A percentile compares a stretch with the other conserved stretches of the same genome.
Conservation (phyloP, 2,329 filamentous ascomycete species). For the Tolypocladium sp. region DNA sequence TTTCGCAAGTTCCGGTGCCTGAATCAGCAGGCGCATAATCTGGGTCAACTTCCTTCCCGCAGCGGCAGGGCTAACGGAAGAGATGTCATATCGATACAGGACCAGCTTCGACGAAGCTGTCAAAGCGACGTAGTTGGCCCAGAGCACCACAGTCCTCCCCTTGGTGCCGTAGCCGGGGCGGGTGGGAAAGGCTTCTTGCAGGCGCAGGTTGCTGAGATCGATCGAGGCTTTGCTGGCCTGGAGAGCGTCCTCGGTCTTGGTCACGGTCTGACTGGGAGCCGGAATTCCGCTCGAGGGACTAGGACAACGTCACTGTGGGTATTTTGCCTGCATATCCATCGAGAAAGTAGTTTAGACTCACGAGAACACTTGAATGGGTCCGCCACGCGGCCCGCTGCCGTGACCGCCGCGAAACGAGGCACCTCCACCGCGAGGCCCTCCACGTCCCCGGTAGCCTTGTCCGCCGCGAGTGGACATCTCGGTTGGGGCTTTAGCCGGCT, state of each 20-base stretch:
- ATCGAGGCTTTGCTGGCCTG: not conserved
- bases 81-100: conserved; percentile 7
- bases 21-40: conserved; percentile 12
- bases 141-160: conserved; percentile 4
- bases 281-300: conserved; percentile 3
- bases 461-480: not conserved
- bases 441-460: not conserved
- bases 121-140: conserved; percentile 9
- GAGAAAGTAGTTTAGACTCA: not conserved
- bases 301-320: not conserved
- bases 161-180: conserved; percentile 8
- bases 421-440: not conserved
- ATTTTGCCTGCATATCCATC: too few relatives aligned
- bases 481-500: too few relatives aligned
- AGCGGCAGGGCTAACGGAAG: not conserved
- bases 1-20: conserved; percentile 7
- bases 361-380: conserved; percentile 1
- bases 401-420: conserved; percentile 1
- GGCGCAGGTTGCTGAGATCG: conserved; percentile 1
- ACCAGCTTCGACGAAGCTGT: conserved; percentile 2
- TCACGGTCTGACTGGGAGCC: not conserved
- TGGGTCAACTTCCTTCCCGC: conserved; percentile 5
- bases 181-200: conserved; percentile 3
- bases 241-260: conserved; percentile 5
- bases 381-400: not conserved